phyloP scores from a whole-genome alignment of 2,329 filamentous ascomycete species.

The Penicillium digitatum region DNA sequence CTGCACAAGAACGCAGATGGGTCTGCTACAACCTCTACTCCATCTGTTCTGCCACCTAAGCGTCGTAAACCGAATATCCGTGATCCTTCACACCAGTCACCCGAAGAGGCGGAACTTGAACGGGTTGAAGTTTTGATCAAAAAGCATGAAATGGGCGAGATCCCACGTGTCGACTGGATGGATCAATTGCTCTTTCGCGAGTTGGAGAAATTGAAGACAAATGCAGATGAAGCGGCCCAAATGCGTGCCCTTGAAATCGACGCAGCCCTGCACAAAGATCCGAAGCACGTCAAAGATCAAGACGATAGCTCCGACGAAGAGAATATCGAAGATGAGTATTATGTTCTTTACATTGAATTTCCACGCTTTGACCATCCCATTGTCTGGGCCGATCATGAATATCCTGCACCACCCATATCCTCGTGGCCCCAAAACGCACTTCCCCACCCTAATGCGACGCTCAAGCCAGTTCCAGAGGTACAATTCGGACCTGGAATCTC shows the following conservation, averaged over 20 bases:
- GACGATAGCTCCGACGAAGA: conserved; percentile 39
- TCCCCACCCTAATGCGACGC: conserved; percentile 63
- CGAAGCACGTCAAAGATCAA: conserved; percentile 37
- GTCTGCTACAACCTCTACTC: conserved; percentile 73
- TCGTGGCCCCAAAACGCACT: conserved; percentile 62
- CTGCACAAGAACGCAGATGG: conserved; percentile 81
- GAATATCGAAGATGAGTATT: conserved; percentile 58
- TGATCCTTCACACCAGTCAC: conserved; percentile 49
- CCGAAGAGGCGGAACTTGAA: conserved; percentile 80
- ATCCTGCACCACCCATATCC: conserved; percentile 78
- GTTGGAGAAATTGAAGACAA: conserved; percentile 70
- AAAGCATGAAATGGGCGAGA: conserved; percentile 97
- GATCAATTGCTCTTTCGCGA: conserved; percentile 90
- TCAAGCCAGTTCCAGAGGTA: conserved; percentile 81
- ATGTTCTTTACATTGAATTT: conserved; percentile 83
- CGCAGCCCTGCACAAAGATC: conserved; percentile 15
- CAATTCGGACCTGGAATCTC: conserved; percentile 88
- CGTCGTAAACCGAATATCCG: conserved; percentile 50
- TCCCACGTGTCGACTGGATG: conserved; percentile 88
- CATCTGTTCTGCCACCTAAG: conserved; percentile 59
- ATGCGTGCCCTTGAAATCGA: conserved; percentile 48
- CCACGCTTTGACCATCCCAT: conserved; percentile 94
- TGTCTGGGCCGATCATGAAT: conserved; percentile 92
- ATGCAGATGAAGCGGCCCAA: conserved; percentile 61
- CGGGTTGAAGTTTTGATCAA: conserved; percentile 87